Percentiles rank a stretch among this genome's conserved stretches.
phyloP scores from a whole-genome alignment of 768 basidiomycete genomes.

The Tubosaeta brunneosetosa region DNA sequence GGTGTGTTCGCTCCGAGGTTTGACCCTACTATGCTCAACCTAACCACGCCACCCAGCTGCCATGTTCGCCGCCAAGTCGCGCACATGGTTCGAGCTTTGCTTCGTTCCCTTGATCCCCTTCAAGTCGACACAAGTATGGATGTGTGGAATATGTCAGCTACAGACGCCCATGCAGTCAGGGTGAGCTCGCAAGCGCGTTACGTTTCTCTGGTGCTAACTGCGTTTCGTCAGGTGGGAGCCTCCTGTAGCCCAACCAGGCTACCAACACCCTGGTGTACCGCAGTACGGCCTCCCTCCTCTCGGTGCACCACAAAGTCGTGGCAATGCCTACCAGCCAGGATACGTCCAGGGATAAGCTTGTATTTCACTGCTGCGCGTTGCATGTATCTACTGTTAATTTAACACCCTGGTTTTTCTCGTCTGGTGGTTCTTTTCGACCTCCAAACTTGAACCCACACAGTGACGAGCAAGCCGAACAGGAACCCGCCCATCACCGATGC shows the following conservation, averaged over 20 bases:
- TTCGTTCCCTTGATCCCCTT: slow-evolving; percentile 69
- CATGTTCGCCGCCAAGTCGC: slow-evolving; percentile 58
- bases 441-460: slow-evolving; percentile 11
- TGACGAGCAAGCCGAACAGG: slow-evolving; percentile 31
- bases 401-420: not conserved
- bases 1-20: slow-evolving; percentile 36
- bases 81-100: slow-evolving; percentile 74
- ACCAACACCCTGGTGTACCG: slow-evolving; percentile 33
- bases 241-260: slow-evolving; percentile 30
- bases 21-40: not conserved
- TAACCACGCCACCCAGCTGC: slow-evolving; percentile 37
- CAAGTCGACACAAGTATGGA: slow-evolving; percentile 57
- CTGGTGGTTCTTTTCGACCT: slow-evolving; percentile 2
- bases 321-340: slow-evolving; percentile 28
- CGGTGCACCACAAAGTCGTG: slow-evolving; percentile 5
- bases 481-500: slow-evolving; percentile 34
- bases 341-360: slow-evolving; percentile 20
- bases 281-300: slow-evolving; percentile 9
- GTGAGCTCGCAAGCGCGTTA: slow-evolving; percentile 30
- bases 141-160: slow-evolving; percentile 71
- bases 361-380: not conserved
- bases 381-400: not conserved
- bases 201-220: not conserved
- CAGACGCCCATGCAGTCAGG: slow-evolving; percentile 45
- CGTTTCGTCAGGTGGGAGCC: slow-evolving; percentile 32